Evolutionary conservation across 495 filamentous ascomycete genomes (phyloP).

Genomic region (Penicillium turbatum): DNA sequence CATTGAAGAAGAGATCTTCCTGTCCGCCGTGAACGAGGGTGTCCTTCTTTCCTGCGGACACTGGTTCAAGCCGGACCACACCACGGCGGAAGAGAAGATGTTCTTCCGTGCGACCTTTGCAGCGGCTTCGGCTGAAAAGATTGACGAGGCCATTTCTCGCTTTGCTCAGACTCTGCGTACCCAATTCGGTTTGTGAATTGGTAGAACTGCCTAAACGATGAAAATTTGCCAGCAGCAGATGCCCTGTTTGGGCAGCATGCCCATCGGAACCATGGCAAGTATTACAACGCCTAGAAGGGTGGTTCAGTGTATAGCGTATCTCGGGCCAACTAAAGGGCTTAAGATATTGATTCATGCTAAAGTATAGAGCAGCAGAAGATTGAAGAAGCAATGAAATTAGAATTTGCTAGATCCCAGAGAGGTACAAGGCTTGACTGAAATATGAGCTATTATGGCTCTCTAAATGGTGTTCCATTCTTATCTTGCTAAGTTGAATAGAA

Average conservation of each 20-base stretch:
- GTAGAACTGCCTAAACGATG: neutral
- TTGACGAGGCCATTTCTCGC: slow-evolving; percentile 71
- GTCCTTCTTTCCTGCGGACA: slow-evolving; percentile 77
- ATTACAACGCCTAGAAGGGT: neutral
- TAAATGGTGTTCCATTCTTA: neutral
- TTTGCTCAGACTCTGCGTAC: slow-evolving; percentile 66
- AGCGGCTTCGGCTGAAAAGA: slow-evolving; percentile 67
- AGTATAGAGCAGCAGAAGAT: neutral
- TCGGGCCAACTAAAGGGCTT: neutral
- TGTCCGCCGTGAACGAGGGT: slow-evolving; percentile 60
- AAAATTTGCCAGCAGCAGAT: neutral
- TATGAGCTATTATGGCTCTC: neutral
- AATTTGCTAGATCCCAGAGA: neutral
- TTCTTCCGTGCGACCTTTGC: slow-evolving; percentile 92
- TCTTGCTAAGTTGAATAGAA: neutral
- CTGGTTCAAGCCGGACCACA: slow-evolving; percentile 75
- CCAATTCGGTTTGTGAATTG: slow-evolving; percentile 49
- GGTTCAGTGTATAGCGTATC: neutral
- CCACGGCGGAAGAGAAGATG: slow-evolving; percentile 43
- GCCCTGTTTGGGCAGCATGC: neutral
- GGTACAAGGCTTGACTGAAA: too few relatives aligned
- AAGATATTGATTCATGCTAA: neutral
- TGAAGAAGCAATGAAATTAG: neutral
- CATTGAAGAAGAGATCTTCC: slow-evolving; percentile 84
- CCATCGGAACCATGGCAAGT: neutral